Conservation (phyloP, 2,329 filamentous ascomycete species). For the Hypomyces perniciosus region DNA sequence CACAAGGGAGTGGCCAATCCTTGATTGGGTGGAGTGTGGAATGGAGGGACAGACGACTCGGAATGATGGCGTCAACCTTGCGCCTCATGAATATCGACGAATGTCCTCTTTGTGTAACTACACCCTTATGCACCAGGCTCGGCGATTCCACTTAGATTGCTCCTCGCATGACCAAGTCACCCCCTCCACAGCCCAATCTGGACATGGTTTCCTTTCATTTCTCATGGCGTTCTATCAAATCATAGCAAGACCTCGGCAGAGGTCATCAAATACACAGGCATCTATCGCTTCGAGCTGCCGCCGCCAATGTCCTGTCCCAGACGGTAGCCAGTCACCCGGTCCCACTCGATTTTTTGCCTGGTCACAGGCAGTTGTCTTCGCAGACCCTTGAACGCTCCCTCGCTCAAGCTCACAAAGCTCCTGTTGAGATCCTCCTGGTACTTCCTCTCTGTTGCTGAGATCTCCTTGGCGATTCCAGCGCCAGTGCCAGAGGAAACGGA, state of each 20-base stretch:
- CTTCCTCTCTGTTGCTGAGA: slow-evolving; percentile 75
- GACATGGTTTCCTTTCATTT: slow-evolving; percentile 2
- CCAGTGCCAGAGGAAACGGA: slow-evolving; percentile 58
- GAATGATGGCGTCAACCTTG: no score
- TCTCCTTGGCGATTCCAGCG: slow-evolving; percentile 67
- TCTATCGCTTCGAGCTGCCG: slow-evolving; percentile 51
- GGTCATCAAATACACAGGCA: background rate
- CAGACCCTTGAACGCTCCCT: slow-evolving; percentile 91
- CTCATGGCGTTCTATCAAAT: slow-evolving; percentile 6
- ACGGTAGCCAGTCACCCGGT: slow-evolving; percentile 91
- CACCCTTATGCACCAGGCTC: no score
- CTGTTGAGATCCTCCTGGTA: slow-evolving; percentile 96
- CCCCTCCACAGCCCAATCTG: background rate
- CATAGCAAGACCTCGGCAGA: slow-evolving; percentile 4
- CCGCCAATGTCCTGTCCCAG: slow-evolving; percentile 75
- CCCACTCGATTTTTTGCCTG: slow-evolving; percentile 98
- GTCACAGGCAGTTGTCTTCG: slow-evolving; percentile 92
- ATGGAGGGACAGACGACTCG: no score
- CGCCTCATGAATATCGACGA: no score
- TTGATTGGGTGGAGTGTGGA: no score
- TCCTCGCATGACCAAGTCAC: no score
- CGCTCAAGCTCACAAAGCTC: slow-evolving; percentile 80
- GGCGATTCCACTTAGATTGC: no score
- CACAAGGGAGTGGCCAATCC: no score
- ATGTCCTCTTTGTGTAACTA: no score